Percentiles rank a stretch among this genome's conserved stretches.
phyloP scores from a whole-genome alignment of 73 alveolate genomes.

The Stentor coeruleus region DNA sequence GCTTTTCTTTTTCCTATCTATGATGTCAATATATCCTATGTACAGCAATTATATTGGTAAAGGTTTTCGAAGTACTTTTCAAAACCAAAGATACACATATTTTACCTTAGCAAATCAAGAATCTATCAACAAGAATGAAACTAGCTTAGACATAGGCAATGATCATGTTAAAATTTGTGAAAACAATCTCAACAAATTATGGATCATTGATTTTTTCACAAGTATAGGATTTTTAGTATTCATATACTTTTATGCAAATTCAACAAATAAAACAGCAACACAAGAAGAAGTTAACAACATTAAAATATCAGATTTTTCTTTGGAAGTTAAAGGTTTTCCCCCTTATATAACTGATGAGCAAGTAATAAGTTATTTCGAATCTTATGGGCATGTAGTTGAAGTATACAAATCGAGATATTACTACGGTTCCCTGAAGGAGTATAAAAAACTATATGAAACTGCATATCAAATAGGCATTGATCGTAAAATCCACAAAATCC shows the following conservation, averaged over 20 bases:
- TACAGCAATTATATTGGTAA: conserved; percentile 28
- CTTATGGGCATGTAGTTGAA: not conserved
- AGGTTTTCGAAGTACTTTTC: not conserved
- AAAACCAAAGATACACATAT: not conserved
- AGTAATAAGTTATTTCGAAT: not conserved
- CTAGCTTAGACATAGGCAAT: not conserved
- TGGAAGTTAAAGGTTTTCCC: not conserved
- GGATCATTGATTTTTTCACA: not conserved
- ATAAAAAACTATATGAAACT: not conserved
- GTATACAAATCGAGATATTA: not conserved
- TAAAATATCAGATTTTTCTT: not conserved
- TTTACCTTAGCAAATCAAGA: conserved; percentile 20
- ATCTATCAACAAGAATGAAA: too few species aligned
- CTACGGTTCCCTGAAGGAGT: not conserved
- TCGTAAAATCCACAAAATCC: not conserved
- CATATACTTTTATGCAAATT: not conserved
- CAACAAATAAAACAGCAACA: not conserved
- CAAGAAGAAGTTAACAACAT: not conserved
- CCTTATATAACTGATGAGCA: not conserved
- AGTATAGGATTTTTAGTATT: not conserved
- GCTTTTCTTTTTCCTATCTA: conserved; percentile 29
- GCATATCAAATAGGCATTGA: not conserved
- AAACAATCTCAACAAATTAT: not conserved
- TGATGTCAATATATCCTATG: conserved; percentile 31
- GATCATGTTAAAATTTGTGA: not conserved